Conservation (phyloP, 1,284 basidiomycete genomes). For the Polyporus tsugae region DNA sequence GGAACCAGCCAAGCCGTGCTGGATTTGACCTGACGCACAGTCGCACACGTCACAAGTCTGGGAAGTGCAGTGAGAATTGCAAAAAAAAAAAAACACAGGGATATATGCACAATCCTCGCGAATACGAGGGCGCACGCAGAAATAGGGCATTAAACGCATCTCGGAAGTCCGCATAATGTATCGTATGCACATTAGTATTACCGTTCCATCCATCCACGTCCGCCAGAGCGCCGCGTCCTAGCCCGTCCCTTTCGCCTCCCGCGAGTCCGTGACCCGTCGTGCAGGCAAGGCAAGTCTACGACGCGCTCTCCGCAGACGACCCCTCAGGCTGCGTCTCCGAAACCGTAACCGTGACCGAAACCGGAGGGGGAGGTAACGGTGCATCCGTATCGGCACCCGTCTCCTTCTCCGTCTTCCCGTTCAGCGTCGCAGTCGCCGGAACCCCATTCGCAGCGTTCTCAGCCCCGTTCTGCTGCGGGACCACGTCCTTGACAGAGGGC, state of each 20-base stretch:
- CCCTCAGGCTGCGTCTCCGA: neutral
- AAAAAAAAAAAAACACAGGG: too few species aligned
- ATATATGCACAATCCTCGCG: neutral
- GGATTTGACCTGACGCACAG: too few species aligned
- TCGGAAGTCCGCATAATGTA: neutral
- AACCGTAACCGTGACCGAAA: neutral
- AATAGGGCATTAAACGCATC: conserved; percentile 4
- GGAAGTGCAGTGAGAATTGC: too few species aligned
- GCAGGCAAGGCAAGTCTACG: conserved; percentile 12
- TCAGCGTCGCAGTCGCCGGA: neutral
- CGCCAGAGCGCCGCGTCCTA: conserved; percentile 6
- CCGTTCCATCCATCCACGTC: neutral
- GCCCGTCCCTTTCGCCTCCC: neutral
- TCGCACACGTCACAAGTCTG: too few species aligned
- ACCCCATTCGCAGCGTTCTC: conserved; percentile 9
- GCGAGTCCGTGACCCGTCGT: neutral
- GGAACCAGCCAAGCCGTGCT: neutral
- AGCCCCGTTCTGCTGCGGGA: conserved; percentile 13
- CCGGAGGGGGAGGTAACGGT: conserved; percentile 11
- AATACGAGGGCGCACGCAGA: neutral
- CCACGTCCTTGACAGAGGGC: conserved; percentile 7
- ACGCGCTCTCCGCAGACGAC: conserved; percentile 18
- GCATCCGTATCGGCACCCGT: neutral
- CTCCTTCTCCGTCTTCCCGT: neutral
- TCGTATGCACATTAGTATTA: neutral